These are phyloP conservation scores for Cucurbita maxima DNA, from an alignment of 306 rosid species.

Conservation along the genomic window DNA sequence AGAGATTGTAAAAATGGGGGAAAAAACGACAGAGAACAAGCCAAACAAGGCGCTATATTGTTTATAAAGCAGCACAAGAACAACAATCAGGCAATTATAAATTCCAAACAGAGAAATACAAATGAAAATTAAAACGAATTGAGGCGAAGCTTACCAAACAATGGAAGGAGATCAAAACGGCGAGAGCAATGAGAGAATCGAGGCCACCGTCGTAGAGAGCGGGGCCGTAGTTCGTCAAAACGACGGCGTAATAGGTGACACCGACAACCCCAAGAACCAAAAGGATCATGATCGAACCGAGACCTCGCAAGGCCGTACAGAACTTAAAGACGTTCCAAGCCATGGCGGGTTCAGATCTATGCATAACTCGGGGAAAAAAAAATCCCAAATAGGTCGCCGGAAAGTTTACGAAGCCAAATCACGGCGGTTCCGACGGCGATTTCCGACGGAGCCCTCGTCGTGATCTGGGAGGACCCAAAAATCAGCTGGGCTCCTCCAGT, in stretches of 20 bases:
- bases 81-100: not conserved
- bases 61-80: not conserved
- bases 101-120: not conserved
- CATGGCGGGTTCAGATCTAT: constrained; percentile 97
- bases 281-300: constrained; percentile 95
- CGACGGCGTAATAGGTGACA: constrained; percentile 90
- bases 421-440: not conserved
- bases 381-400: not conserved
- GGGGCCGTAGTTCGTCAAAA: constrained; percentile 84
- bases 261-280: constrained; percentile 96
- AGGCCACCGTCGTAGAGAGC: constrained; percentile 54
- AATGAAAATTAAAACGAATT: not conserved
- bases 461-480: not conserved
- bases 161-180: constrained; percentile 81
- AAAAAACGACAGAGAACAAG: not conserved
- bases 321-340: constrained; percentile 99
- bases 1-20: not conserved
- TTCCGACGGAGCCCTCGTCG: not conserved
- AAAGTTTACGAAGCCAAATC: not conserved
- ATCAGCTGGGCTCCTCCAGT: not conserved
- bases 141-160: constrained; percentile 44
- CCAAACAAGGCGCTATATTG: not conserved
- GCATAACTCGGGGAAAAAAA: constrained; percentile 38
- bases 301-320: constrained; percentile 87
- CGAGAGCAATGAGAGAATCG: constrained; percentile 45